Percentiles rank a stretch among this genome's conserved stretches.
Evolutionary conservation across 257 asterid species (phyloP).

Genomic region (Cinchona pubescens): DNA sequence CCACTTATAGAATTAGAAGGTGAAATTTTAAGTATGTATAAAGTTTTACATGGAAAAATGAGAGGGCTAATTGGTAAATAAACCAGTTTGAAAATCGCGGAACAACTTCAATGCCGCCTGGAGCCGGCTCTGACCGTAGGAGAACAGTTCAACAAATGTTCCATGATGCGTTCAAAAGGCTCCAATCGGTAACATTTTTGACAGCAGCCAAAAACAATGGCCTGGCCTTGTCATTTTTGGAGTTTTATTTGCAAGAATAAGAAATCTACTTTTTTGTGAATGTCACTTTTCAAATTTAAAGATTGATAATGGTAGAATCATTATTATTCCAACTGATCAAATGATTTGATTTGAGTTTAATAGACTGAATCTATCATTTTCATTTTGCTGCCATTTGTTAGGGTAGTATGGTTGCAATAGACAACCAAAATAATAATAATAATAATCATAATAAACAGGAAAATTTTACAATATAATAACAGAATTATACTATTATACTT

Average conservation of each 20-base stretch:
- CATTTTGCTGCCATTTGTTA: constrained; percentile 4
- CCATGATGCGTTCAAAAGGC: constrained; percentile 4
- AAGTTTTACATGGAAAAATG: too few species aligned
- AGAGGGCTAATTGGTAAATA: constrained; percentile 6
- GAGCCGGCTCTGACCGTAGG: constrained; percentile 9
- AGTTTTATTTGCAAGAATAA: not conserved
- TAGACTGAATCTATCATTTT: not conserved
- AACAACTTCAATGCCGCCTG: constrained; percentile 1
- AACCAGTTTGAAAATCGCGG: not conserved
- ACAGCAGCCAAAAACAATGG: not conserved
- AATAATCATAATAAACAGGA: too few species aligned
- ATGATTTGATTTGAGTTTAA: not conserved
- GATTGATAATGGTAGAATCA: not conserved
- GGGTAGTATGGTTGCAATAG: not conserved
- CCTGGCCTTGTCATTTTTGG: not conserved
- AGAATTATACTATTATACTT: too few species aligned
- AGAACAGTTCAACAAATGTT: not conserved
- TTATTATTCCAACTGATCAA: not conserved
- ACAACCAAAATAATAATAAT: too few species aligned
- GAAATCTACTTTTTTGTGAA: not conserved
- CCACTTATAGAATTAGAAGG: too few species aligned
- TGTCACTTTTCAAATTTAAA: not conserved
- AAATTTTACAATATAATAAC: too few species aligned
- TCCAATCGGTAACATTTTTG: not conserved
- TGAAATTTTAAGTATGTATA: too few species aligned